Evolutionary conservation across 2,329 filamentous ascomycete genomes (phyloP).

Genomic region (Xylariaceae sp.): DNA sequence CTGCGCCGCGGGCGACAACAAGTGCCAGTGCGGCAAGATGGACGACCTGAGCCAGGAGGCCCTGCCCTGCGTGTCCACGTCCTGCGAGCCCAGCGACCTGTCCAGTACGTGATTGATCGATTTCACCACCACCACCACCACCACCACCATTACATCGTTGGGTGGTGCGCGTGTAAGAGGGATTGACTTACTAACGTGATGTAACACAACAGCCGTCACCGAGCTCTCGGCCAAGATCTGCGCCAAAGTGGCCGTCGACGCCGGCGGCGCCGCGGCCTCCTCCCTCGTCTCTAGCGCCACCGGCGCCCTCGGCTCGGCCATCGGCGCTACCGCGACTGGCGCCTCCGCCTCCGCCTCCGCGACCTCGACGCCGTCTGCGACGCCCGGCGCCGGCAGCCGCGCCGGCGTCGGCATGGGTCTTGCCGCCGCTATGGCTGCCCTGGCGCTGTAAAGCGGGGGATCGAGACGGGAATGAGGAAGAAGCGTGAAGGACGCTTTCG

Average conservation of each 20-base stretch:
- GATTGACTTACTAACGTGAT: constrained; percentile 14
- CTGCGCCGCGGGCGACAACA: constrained; percentile 40
- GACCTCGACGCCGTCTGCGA: constrained; percentile 12
- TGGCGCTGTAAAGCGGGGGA: constrained; percentile 34
- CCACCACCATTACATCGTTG: no score
- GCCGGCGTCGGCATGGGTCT: constrained; percentile 35
- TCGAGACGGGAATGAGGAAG: neutral
- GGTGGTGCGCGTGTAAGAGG: no score
- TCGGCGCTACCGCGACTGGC: constrained; percentile 17
- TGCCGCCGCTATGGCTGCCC: constrained; percentile 35
- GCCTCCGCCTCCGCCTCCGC: constrained; percentile 17
- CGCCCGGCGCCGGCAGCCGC: constrained; percentile 29
- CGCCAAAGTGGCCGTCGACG: constrained; percentile 16
- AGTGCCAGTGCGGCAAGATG: constrained; percentile 44
- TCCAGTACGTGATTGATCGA: constrained; percentile 36
- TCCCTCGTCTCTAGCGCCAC: constrained; percentile 15
- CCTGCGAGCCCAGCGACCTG: constrained; percentile 40
- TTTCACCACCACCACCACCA: no score
- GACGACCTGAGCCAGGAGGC: constrained; percentile 39
- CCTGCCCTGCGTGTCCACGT: constrained; percentile 41
- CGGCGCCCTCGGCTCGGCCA: constrained; percentile 15
- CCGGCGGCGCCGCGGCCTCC: constrained; percentile 15
- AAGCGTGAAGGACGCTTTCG: neutral
- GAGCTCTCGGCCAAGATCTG: constrained; percentile 33
- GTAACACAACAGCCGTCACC: constrained; percentile 23